phyloP scores from a whole-genome alignment of 805 yeast species.

The Myxozyma kluyveri region DNA sequence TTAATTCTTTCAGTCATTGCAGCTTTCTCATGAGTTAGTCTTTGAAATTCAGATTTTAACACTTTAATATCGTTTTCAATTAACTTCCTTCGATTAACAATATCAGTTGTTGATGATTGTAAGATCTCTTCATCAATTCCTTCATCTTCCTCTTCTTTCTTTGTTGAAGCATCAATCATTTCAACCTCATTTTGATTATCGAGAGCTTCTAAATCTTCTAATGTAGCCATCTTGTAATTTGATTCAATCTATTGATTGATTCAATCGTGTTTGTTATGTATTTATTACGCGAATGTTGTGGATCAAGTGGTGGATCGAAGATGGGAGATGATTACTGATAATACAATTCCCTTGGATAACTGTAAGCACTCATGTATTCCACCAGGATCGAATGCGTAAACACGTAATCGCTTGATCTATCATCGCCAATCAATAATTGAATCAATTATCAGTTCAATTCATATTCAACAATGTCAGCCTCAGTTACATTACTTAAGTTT shows the following conservation, averaged over 20 bases:
- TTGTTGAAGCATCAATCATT: conserved; percentile 43
- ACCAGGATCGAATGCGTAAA: too few species aligned
- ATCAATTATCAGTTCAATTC: background rate
- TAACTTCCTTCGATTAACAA: conserved; percentile 78
- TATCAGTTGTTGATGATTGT: conserved; percentile 72
- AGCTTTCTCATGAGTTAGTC: conserved; percentile 87
- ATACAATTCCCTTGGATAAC: background rate
- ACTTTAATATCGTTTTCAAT: conserved; percentile 94
- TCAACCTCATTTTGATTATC: conserved; percentile 38
- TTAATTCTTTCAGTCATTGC: conserved; percentile 91
- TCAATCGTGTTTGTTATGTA: background rate
- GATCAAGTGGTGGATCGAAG: background rate
- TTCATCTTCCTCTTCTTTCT: conserved; percentile 42
- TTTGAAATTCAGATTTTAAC: conserved; percentile 85
- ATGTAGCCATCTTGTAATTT: conserved; percentile 59
- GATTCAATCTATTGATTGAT: background rate
- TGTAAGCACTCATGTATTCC: background rate
- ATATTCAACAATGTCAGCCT: conserved; percentile 8
- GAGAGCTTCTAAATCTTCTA: conserved; percentile 71
- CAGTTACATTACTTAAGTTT: conserved; percentile 42
- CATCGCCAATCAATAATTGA: background rate
- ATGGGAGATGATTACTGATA: background rate
- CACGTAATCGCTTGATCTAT: too few species aligned
- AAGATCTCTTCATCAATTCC: conserved; percentile 81
- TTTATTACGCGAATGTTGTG: too few species aligned